These are phyloP conservation scores for Pseudozyma flocculosa DNA, from an alignment of 1,284 basidiomycete species.

Conservation along the genomic window DNA sequence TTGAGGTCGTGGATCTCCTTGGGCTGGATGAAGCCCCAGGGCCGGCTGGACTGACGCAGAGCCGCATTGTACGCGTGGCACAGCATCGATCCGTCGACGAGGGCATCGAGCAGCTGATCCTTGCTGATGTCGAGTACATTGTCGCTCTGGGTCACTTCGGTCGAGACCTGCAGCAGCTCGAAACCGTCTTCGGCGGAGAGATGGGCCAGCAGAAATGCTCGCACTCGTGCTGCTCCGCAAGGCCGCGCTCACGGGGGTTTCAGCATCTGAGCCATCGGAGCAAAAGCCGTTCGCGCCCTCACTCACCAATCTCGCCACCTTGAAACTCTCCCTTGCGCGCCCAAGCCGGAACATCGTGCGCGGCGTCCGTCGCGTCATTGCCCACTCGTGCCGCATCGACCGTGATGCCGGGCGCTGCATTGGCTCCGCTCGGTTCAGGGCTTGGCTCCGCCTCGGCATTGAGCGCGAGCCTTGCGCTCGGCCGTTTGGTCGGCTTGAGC, in stretches of 20 bases:
- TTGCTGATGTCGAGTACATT: not conserved
- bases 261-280: too few species aligned
- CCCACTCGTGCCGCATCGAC: not conserved
- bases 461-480: too few species aligned
- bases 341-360: not conserved
- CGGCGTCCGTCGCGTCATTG: not conserved
- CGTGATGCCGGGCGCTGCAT: not conserved
- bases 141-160: not conserved
- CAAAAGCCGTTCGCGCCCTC: too few species aligned
- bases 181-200: not conserved
- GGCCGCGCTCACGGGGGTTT: too few species aligned
- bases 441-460: too few species aligned
- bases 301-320: not conserved
- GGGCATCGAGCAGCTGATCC: conserved; percentile 5
- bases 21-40: conserved; percentile 81
- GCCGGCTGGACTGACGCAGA: conserved; percentile 74
- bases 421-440: too few species aligned
- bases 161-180: not conserved
- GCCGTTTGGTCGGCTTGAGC: not conserved
- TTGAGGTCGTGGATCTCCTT: conserved; percentile 67
- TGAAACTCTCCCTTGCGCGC: not conserved
- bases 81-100: conserved; percentile 70
- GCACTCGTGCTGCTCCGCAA: not conserved
- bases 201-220: not conserved
- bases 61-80: conserved; percentile 77